Evolutionary conservation across 805 yeast genomes (phyloP).

Genomic region (Nakazawaea ernobii): DNA sequence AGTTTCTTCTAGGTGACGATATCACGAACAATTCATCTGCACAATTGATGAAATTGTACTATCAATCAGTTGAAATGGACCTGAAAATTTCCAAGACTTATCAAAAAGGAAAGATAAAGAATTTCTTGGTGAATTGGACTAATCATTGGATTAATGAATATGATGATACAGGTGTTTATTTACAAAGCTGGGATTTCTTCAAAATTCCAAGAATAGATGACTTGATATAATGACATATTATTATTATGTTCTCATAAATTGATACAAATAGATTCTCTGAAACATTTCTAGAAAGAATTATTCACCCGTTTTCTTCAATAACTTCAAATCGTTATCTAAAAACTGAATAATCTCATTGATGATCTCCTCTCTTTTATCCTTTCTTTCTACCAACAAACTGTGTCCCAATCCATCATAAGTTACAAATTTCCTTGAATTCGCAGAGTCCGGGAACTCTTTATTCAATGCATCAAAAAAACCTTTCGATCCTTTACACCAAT

Average conservation of each 20-base stretch:
- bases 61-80: neutral
- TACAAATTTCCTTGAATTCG: slow-evolving; percentile 17
- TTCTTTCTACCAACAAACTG: slow-evolving; percentile 40
- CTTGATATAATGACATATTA: neutral
- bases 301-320: too few relatives aligned
- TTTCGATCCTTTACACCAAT: slow-evolving; percentile 43
- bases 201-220: neutral
- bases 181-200: slow-evolving; percentile 5
- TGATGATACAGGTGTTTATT: neutral
- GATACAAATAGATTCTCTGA: too few relatives aligned
- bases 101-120: neutral
- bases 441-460: slow-evolving; percentile 18
- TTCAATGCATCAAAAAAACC: slow-evolving; percentile 31
- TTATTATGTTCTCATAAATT: neutral
- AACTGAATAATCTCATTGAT: slow-evolving; percentile 36
- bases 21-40: slow-evolving; percentile 1
- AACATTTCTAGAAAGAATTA: too few relatives aligned
- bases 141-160: neutral
- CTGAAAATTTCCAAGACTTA: neutral
- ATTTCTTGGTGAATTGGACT: slow-evolving; percentile 1
- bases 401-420: slow-evolving; percentile 32
- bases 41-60: slow-evolving; percentile 1
- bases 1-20: slow-evolving; percentile 8
- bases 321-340: slow-evolving; percentile 17
- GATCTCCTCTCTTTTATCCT: slow-evolving; percentile 30